These are phyloP conservation scores for Keqinozyma sinolaborantium DNA, from an alignment of 1,139 yeast genomes.

Conservation along the genomic window DNA sequence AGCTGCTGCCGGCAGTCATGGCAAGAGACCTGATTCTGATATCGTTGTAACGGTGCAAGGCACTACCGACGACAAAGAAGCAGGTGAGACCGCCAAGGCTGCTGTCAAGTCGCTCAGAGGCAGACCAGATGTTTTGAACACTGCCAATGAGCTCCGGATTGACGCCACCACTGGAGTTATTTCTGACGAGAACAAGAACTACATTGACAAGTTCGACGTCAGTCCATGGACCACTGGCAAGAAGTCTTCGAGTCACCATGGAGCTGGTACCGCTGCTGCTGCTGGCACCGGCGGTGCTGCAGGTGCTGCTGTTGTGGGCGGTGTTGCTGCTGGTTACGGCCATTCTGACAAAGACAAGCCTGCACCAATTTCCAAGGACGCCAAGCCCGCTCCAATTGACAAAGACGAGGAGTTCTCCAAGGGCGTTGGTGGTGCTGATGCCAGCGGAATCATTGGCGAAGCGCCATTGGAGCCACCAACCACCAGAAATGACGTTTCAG, in stretches of 20 bases:
- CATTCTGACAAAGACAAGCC: too few species aligned
- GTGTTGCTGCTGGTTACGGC: conserved; percentile 4
- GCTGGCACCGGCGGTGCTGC: conserved; percentile 4
- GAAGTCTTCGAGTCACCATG: conserved; percentile 10
- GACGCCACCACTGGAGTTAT: conserved; percentile 30
- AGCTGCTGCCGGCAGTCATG: conserved; percentile 4
- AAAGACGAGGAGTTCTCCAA: too few species aligned
- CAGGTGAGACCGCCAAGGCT: conserved; percentile 26
- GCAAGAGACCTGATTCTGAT: conserved; percentile 7
- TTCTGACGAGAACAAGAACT: conserved; percentile 25
- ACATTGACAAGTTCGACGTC: conserved; percentile 4
- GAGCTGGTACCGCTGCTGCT: conserved; percentile 4
- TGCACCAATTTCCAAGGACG: too few species aligned
- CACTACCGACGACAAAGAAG: conserved; percentile 22
- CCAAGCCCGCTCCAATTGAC: too few species aligned
- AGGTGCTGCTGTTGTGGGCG: conserved; percentile 8
- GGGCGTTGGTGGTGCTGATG: too few species aligned
- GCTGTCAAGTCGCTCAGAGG: conserved; percentile 25
- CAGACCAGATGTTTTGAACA: conserved; percentile 20
- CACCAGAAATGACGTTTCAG: not conserved
- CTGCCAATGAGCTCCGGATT: conserved; percentile 25
- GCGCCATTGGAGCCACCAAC: not conserved
- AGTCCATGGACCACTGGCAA: too few species aligned
- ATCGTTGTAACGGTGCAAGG: conserved; percentile 21
- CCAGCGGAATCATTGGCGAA: too few species aligned